These are phyloP conservation scores for Cordyceps sp. DNA, from an alignment of 2,329 filamentous ascomycete species.

Conservation along the genomic window DNA sequence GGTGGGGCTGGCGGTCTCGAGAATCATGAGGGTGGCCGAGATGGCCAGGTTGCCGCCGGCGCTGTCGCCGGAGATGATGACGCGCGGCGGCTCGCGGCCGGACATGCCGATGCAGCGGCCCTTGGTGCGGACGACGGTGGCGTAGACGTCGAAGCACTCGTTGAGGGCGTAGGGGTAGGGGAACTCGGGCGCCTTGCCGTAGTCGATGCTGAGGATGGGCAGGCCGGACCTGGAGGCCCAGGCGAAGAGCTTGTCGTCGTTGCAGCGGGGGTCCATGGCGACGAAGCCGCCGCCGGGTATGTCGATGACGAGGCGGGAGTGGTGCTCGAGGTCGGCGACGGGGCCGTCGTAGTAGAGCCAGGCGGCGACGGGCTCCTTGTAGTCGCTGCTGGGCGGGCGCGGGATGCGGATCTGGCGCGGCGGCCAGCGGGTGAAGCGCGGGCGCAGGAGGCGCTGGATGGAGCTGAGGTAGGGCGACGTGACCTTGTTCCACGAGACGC, in stretches of 20 bases:
- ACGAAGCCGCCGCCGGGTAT: conserved; percentile 92
- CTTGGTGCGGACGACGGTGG: conserved; percentile 18
- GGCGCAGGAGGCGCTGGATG: conserved; percentile 56
- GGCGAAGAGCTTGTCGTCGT: conserved; percentile 83
- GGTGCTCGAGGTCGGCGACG: conserved; percentile 56
- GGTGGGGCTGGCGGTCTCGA: conserved; percentile 48
- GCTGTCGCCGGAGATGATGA: conserved; percentile 31
- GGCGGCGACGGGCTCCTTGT: conserved; percentile 64
- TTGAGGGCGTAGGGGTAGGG: conserved; percentile 31
- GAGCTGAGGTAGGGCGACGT: conserved; percentile 72
- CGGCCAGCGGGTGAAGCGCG: conserved; percentile 63
- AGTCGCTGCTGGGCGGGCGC: conserved; percentile 61
- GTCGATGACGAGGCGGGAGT: conserved; percentile 69
- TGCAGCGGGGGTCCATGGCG: conserved; percentile 86
- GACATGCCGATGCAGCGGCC: conserved; percentile 28
- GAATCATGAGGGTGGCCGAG: conserved; percentile 72
- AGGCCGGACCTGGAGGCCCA: conserved; percentile 83
- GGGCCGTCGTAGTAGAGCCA: conserved; percentile 95
- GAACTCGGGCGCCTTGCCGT: conserved; percentile 39
- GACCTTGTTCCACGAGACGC: conserved; percentile 90
- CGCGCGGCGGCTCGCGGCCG: conserved; percentile 16
- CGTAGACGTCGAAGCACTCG: conserved; percentile 31
- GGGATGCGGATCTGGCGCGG: conserved; percentile 75
- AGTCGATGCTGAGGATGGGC: conserved; percentile 84
- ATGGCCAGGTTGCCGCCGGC: conserved; percentile 35